Evolutionary conservation across 148 eudicot species (phyloP), one percentile per base, ranked within the genome.

Genomic region (Amaranthus palmeri): DNA sequence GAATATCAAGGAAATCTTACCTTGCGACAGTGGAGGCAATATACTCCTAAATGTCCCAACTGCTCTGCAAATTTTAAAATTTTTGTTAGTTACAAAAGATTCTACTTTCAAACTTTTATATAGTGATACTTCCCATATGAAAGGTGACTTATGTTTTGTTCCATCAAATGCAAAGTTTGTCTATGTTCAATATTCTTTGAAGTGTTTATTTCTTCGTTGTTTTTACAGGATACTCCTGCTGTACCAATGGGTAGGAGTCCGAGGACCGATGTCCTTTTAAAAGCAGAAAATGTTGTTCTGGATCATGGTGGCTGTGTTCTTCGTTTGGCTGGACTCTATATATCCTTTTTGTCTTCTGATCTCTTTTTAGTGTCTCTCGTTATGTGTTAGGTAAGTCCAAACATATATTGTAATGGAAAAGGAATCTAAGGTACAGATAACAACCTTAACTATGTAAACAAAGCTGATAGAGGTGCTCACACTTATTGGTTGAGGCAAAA

Each of bases 241-340:
- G 92, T 93, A 47, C 92, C 90, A 69, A 76, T 86, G 70, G 98
- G 97, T 51, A 91, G 75, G 77, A 87, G 92, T 77, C 86, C 90
- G 10, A 84, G 96, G 82, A 88, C 92, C 54, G 97, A 91, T 81
- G 77, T 86, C 52, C 96, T 93, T 71, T 77, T 93, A 25, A 80
- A 80, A 59, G 89, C 97, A 55, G 98, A 93, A 77, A 81, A 82
- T 54, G 86, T 79, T 69, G 98, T 84, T 76, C 71, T 91, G 47
- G 91, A 86, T 49, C 63, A 74, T 74, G 88, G 86, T 17, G 97
- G 98, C 14, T 86, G 88, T 71, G 88, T 89, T 67, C 78, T 93
- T 71, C 86, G 98, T 81, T 76, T 93, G 77, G 92, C 92, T 40
- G 98, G 98, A 77, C 96, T 93, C 59, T 93, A 91, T 72, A 93